A percentile compares a stretch with the other conserved stretches of the same genome.
Evolutionary conservation across 345 rosid genomes (phyloP).

Genomic region (Syzygium oleosum): DNA sequence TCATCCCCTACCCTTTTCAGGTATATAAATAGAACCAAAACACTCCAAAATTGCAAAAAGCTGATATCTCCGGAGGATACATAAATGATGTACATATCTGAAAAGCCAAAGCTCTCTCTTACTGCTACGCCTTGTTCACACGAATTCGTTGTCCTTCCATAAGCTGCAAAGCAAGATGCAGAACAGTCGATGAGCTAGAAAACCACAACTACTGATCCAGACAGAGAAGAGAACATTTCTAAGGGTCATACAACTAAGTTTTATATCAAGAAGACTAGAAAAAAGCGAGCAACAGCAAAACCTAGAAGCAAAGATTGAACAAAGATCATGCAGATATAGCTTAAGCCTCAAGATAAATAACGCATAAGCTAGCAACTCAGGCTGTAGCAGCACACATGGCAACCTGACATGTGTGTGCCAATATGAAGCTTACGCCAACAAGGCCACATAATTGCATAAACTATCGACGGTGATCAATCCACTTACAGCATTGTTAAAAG

Average conservation of each 20-base stretch:
- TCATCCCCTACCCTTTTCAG: background rate
- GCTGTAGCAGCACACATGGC: background rate
- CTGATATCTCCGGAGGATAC: background rate
- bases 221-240: background rate
- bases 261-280: background rate
- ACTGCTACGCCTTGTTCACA: slow-evolving; percentile 66
- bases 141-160: slow-evolving; percentile 83
- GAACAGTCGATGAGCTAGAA: background rate
- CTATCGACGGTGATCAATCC: background rate
- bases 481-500: slow-evolving; percentile 74
- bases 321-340: background rate
- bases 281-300: background rate
- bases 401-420: background rate
- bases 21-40: background rate
- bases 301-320: background rate
- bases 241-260: background rate
- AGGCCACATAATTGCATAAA: background rate
- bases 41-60: background rate
- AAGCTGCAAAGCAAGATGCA: slow-evolving; percentile 26
- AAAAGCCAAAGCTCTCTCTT: background rate
- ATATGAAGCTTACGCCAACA: background rate
- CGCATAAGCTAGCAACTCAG: background rate
- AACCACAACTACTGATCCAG: background rate
- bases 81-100: background rate
- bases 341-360: background rate